Evolutionary conservation across 108 stramenopile genomes (phyloP).

Genomic region (Bacterosira constricta): DNA sequence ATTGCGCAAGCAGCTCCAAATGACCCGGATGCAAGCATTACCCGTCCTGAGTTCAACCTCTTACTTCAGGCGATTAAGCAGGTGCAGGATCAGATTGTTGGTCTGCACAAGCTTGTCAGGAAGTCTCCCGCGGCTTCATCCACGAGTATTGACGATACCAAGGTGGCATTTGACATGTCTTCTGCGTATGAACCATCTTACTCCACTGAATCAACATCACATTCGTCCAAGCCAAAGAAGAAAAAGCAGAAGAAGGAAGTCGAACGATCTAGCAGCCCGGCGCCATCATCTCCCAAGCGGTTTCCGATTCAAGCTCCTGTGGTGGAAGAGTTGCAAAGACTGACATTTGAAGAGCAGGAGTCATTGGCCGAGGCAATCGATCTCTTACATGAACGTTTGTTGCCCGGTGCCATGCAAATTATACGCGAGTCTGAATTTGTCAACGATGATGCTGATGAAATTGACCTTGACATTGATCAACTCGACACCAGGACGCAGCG

Average conservation of each 20-base stretch:
- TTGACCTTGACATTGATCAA: constrained; percentile 88
- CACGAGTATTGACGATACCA: background rate
- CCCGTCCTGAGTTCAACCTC: constrained; percentile 73
- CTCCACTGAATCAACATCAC: constrained; percentile 3
- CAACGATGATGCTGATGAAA: constrained; percentile 80
- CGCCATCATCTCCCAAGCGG: constrained; percentile 7
- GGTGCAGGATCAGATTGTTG: constrained; percentile 70
- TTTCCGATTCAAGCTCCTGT: constrained; percentile 30
- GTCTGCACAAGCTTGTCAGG: constrained; percentile 63
- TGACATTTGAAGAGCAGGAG: constrained; percentile 81
- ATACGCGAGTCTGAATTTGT: constrained; percentile 79
- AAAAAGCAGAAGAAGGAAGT: constrained; percentile 55
- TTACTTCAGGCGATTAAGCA: constrained; percentile 72
- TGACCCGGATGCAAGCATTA: constrained; percentile 46
- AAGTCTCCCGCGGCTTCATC: constrained; percentile 20
- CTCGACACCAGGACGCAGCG: constrained; percentile 79
- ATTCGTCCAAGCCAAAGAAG: constrained; percentile 50
- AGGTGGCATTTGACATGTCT: background rate
- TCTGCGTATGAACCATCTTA: constrained; percentile 1
- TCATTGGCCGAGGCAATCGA: constrained; percentile 83
- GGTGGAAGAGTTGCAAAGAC: constrained; percentile 56
- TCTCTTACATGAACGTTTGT: constrained; percentile 55
- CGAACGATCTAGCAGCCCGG: background rate
- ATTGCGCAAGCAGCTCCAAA: constrained; percentile 62
- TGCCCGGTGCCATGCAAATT: constrained; percentile 81